These are phyloP conservation scores for Ophioceras dolichostomum DNA, from an alignment of 2,329 filamentous ascomycete species.

Conservation along the genomic window DNA sequence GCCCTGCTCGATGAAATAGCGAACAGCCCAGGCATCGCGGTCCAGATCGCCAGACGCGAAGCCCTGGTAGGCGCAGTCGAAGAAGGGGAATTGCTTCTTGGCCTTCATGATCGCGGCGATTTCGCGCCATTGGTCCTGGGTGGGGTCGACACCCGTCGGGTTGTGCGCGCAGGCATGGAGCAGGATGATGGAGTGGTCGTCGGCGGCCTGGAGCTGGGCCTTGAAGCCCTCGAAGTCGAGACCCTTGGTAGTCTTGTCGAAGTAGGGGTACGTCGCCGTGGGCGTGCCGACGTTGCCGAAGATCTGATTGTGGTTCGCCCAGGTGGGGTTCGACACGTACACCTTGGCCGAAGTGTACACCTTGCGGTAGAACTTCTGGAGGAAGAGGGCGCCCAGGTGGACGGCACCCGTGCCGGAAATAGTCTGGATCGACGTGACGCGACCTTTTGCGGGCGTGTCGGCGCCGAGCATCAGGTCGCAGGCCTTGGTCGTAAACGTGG, in stretches of 20 bases:
- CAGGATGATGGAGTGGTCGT: slow-evolving; percentile 72
- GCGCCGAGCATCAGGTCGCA: slow-evolving; percentile 79
- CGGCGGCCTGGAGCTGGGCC: slow-evolving; percentile 53
- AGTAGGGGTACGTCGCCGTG: slow-evolving; percentile 85
- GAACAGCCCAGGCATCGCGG: slow-evolving; percentile 81
- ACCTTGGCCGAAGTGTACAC: slow-evolving; percentile 46
- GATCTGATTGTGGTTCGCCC: slow-evolving; percentile 99
- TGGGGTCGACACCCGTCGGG: slow-evolving; percentile 93
- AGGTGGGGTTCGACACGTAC: slow-evolving; percentile 91
- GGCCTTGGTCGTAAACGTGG: slow-evolving; percentile 76
- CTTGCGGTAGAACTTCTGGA: slow-evolving; percentile 76
- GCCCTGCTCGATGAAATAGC: slow-evolving; percentile 85
- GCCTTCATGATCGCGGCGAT: slow-evolving; percentile 65
- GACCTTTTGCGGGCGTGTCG: slow-evolving; percentile 76
- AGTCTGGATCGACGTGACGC: slow-evolving; percentile 73
- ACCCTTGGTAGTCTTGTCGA: slow-evolving; percentile 75
- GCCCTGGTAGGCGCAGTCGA: slow-evolving; percentile 95
- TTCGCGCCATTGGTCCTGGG: slow-evolving; percentile 86
- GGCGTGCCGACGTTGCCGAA: slow-evolving; percentile 79
- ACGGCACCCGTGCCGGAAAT: slow-evolving; percentile 96
- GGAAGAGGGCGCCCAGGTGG: slow-evolving; percentile 87
- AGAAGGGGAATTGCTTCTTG: slow-evolving; percentile 91
- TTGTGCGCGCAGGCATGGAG: slow-evolving; percentile 97
- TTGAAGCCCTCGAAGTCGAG: slow-evolving; percentile 90
- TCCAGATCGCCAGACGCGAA: slow-evolving; percentile 86